Evolutionary conservation across 176 grass and related monocot species (phyloP).

Genomic region (Musa acuminata): DNA sequence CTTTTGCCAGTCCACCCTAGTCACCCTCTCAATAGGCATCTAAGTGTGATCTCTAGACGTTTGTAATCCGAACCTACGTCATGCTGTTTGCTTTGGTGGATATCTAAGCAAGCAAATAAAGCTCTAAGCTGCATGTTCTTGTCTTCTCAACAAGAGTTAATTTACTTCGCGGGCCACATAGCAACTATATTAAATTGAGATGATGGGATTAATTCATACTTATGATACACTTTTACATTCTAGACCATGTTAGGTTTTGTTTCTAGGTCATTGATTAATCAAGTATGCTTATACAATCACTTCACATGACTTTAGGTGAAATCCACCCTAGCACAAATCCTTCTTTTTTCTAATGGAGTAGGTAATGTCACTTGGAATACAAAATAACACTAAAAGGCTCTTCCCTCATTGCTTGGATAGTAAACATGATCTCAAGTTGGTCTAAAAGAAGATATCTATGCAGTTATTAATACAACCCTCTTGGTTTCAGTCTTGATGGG

Average conservation of each 20-base stretch:
- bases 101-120: neutral
- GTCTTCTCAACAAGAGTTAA: slow-evolving; percentile 34
- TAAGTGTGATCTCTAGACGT: neutral
- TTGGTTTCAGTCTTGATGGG: slow-evolving; percentile 38
- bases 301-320: slow-evolving; percentile 99
- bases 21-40: too few relatives aligned
- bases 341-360: slow-evolving; percentile 63
- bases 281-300: slow-evolving; percentile 64
- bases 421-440: slow-evolving; percentile 64
- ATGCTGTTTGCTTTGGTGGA: neutral
- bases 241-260: slow-evolving; percentile 63
- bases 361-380: slow-evolving; percentile 88
- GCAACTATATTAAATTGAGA: slow-evolving; percentile 13
- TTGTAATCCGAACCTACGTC: neutral
- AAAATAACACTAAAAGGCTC: slow-evolving; percentile 39
- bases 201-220: slow-evolving; percentile 24
- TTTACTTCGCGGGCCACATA: slow-evolving; percentile 23
- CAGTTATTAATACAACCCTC: slow-evolving; percentile 57
- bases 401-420: slow-evolving; percentile 67
- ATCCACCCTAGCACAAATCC: slow-evolving; percentile 81
- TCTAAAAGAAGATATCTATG: slow-evolving; percentile 60
- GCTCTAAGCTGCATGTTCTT: slow-evolving; percentile 16
- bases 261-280: slow-evolving; percentile 36
- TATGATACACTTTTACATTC: slow-evolving; percentile 41
- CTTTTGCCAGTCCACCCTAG: too few relatives aligned